Percentiles rank a stretch among this genome's conserved stretches.
Evolutionary conservation across 768 basidiomycete species (phyloP).

Genomic region (Podaxis sp.): DNA sequence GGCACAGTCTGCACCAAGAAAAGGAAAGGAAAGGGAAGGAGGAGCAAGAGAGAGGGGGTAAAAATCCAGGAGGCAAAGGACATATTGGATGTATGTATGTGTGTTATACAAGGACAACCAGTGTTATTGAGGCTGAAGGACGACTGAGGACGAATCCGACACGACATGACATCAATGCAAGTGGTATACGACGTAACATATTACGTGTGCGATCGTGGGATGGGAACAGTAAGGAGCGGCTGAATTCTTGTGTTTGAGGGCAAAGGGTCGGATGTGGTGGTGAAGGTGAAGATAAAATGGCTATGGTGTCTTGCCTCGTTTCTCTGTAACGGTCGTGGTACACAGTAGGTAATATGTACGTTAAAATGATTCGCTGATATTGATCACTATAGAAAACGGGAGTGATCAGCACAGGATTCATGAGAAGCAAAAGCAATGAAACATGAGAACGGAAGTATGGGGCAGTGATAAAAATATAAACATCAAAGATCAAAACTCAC

Average conservation of each 20-base stretch:
- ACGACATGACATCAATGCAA: conserved; percentile 13
- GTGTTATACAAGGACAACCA: background rate
- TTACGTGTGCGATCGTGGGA: background rate
- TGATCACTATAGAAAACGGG: background rate
- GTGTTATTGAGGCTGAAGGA: background rate
- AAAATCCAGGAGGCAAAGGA: conserved; percentile 3
- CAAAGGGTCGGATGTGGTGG: background rate
- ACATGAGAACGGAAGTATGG: background rate
- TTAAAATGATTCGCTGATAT: conserved; percentile 7
- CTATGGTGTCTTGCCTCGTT: conserved; percentile 10
- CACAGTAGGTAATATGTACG: conserved; percentile 16
- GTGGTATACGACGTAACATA: conserved; percentile 10
- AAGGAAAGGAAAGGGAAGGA: background rate
- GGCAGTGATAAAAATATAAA: no score
- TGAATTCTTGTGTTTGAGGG: background rate
- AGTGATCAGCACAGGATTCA: background rate
- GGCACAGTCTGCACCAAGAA: background rate
- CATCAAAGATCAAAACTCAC: conserved; percentile 41
- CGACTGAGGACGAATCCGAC: background rate
- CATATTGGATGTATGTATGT: background rate
- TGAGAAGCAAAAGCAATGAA: background rate
- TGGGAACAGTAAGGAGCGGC: background rate
- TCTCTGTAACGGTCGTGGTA: conserved; percentile 12
- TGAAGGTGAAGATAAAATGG: background rate
- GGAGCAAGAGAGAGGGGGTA: background rate